Percentiles rank a stretch among this genome's conserved stretches.
phyloP scores from a whole-genome alignment of 208 protist genomes.

The Crithidia sp. region DNA sequence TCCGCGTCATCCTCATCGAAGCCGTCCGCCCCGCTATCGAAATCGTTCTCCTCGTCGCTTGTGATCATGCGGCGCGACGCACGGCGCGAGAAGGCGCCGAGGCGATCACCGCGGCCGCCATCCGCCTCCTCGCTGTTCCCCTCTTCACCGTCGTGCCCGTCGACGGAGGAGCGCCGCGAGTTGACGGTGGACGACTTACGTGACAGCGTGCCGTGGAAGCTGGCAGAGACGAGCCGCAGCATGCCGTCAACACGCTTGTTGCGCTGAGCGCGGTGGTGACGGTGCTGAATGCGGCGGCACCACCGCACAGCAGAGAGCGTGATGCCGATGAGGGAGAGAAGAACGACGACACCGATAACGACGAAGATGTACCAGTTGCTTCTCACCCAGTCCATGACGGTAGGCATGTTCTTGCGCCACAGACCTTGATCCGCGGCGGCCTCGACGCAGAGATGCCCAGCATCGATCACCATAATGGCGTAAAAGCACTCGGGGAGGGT shows the following conservation, averaged over 20 bases:
- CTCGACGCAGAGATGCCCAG: neutral
- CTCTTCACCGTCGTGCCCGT: neutral
- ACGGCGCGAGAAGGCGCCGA: neutral
- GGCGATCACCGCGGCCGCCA: neutral
- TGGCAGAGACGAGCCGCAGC: conserved; percentile 14
- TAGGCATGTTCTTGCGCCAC: conserved; percentile 20
- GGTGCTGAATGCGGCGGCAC: conserved; percentile 12
- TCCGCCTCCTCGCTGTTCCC: neutral
- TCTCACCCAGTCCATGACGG: conserved; percentile 16
- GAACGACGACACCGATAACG: conserved; percentile 3
- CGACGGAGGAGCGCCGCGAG: neutral
- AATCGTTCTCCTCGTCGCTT: neutral
- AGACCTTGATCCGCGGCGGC: neutral
- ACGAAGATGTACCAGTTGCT: conserved; percentile 29
- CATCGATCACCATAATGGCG: neutral
- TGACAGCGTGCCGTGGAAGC: conserved; percentile 13
- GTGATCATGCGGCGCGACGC: neutral
- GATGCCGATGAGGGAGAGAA: conserved; percentile 12
- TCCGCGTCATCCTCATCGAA: neutral
- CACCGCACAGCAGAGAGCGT: conserved; percentile 20
- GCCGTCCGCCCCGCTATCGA: neutral
- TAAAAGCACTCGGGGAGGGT: conserved; percentile 2
- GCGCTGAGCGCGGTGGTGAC: conserved; percentile 8
- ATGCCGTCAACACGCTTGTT: conserved; percentile 28
- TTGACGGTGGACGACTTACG: neutral